Conservation (phyloP, 1,139 yeast genomes). For the Yamadazyma membranifaciens region DNA sequence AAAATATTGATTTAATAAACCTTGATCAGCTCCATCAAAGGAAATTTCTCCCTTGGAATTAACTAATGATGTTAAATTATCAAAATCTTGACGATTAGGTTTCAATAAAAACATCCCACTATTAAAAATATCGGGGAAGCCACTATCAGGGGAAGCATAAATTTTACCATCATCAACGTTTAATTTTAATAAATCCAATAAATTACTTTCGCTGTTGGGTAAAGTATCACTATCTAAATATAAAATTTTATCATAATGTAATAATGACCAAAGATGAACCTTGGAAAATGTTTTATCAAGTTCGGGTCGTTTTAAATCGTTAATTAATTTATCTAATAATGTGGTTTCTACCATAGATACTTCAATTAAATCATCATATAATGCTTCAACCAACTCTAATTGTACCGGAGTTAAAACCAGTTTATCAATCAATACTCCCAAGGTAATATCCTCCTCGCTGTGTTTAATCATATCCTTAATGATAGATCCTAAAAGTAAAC, state of each 20-base stretch:
- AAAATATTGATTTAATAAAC: constrained; percentile 80
- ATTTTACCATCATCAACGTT: constrained; percentile 40
- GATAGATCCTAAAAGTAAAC: constrained; percentile 57
- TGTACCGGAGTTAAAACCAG: constrained; percentile 27
- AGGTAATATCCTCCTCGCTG: constrained; percentile 12
- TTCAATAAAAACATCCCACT: constrained; percentile 75
- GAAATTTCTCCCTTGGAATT: constrained; percentile 37
- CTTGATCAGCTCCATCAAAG: constrained; percentile 97
- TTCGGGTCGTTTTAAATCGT: constrained; percentile 68
- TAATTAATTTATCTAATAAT: constrained; percentile 23
- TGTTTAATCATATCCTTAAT: constrained; percentile 18
- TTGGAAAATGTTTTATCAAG: constrained; percentile 71
- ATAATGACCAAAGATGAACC: constrained; percentile 66
- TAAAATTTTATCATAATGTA: constrained; percentile 53
- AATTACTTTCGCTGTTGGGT: constrained; percentile 42
- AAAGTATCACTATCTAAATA: constrained; percentile 84
- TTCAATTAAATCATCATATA: constrained; percentile 34
- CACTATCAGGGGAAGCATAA: constrained; percentile 85
- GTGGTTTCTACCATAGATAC: constrained; percentile 23
- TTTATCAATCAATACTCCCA: constrained; percentile 39
- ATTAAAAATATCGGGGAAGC: constrained; percentile 96
- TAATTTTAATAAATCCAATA: constrained; percentile 27
- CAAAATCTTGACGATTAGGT: constrained; percentile 52
- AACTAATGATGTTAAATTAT: constrained; percentile 40
- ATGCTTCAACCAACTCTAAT: constrained; percentile 22